Evolutionary conservation across 2,329 filamentous ascomycete species (phyloP).

Genomic region (Alternaria sp.): DNA sequence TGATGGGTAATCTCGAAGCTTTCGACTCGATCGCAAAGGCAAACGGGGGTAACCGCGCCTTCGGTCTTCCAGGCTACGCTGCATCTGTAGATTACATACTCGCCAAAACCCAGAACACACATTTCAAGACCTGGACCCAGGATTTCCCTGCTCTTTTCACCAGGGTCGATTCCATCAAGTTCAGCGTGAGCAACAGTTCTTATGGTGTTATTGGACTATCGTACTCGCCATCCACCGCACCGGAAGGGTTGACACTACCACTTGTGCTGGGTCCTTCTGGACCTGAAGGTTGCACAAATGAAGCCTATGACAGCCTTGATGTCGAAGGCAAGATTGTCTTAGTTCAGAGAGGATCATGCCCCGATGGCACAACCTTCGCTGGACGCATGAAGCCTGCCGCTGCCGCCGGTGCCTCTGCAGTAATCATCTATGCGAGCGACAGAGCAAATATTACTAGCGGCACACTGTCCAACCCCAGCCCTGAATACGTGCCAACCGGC

Average conservation of each 20-base stretch:
- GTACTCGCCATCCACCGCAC: constrained; percentile 59
- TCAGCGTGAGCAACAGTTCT: constrained; percentile 49
- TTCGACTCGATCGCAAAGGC: constrained; percentile 63
- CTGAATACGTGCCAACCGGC: constrained; percentile 50
- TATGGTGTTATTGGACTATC: constrained; percentile 56
- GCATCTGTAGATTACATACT: constrained; percentile 67
- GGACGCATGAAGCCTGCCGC: constrained; percentile 53
- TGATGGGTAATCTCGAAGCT: constrained; percentile 63
- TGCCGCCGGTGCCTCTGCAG: constrained; percentile 53
- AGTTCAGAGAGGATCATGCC: constrained; percentile 54
- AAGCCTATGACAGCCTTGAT: constrained; percentile 51
- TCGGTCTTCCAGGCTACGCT: constrained; percentile 66
- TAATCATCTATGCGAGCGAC: constrained; percentile 56
- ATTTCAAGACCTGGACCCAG: constrained; percentile 57
- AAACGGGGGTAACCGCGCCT: constrained; percentile 68
- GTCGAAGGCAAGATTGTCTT: constrained; percentile 55
- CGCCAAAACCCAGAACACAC: constrained; percentile 56
- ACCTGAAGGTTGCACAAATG: constrained; percentile 52
- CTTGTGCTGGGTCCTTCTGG: constrained; percentile 55
- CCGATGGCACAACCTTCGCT: constrained; percentile 54
- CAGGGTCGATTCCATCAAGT: constrained; percentile 53
- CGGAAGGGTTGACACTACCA: constrained; percentile 55
- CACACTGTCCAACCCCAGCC: constrained; percentile 52
- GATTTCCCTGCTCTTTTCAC: constrained; percentile 60
- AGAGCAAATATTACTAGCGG: constrained; percentile 52